Conservation (phyloP, 1,284 basidiomycete species). For the Trichosporon ovoides region DNA sequence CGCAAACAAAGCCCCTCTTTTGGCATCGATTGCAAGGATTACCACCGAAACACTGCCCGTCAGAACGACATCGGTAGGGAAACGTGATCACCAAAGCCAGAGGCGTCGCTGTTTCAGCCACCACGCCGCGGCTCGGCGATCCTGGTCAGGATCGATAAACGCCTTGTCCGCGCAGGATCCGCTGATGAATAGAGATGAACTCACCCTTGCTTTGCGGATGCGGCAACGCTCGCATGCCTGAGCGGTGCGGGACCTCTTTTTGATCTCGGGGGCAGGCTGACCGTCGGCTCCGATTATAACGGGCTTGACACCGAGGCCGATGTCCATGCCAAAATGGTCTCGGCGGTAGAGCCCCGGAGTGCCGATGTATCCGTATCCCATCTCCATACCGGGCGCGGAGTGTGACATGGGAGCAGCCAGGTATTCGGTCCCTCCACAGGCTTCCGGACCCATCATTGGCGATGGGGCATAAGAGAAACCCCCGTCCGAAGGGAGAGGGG, state of each 20-base stretch:
- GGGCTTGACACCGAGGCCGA: constrained; percentile 15
- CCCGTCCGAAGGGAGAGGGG: constrained; percentile 6
- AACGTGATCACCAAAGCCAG: background rate
- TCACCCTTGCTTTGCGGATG: constrained; percentile 29
- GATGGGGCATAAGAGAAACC: constrained; percentile 13
- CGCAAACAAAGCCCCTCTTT: constrained; percentile 23
- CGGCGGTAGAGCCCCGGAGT: constrained; percentile 6
- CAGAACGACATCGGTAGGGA: background rate
- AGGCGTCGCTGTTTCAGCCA: constrained; percentile 2
- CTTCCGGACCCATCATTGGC: constrained; percentile 11
- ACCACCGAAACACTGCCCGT: constrained; percentile 22
- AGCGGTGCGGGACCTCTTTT: constrained; percentile 27
- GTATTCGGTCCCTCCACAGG: constrained; percentile 2
- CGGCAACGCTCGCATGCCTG: constrained; percentile 32
- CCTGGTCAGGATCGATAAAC: constrained; percentile 1
- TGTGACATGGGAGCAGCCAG: constrained; percentile 2
- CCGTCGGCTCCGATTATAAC: constrained; percentile 19
- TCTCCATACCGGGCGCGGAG: constrained; percentile 1
- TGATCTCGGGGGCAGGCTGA: constrained; percentile 20
- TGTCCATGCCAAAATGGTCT: constrained; percentile 4
- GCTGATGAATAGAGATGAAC: constrained; percentile 2
- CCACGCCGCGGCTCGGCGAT: background rate
- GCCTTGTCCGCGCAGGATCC: background rate
- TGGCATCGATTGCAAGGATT: constrained; percentile 24
- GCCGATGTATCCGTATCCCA: constrained; percentile 9